phyloP scores from a whole-genome alignment of 139 green algal genomes.

The Marvania coccoides region DNA sequence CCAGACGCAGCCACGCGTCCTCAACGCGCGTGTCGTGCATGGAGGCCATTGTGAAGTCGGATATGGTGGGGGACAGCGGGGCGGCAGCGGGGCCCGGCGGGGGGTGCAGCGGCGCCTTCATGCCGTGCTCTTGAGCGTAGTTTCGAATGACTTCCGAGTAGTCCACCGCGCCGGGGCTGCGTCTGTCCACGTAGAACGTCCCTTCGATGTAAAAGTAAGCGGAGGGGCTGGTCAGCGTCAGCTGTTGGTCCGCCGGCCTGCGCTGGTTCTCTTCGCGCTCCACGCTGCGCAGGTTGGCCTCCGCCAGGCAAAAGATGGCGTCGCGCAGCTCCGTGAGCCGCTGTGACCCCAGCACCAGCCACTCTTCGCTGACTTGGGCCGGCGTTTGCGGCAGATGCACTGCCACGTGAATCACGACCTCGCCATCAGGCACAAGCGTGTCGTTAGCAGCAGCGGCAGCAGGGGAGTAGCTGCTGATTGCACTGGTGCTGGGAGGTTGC shows the following conservation, averaged over 20 bases:
- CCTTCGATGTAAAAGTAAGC: conserved; percentile 51
- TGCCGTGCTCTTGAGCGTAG: conserved; percentile 1
- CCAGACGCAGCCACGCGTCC: conserved; percentile 33
- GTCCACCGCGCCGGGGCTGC: conserved; percentile 8
- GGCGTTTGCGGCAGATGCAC: conserved; percentile 17
- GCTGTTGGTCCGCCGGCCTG: neutral
- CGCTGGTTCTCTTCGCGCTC: conserved; percentile 4
- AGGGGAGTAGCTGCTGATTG: no score
- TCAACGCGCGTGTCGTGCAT: conserved; percentile 30
- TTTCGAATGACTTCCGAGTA: conserved; percentile 13
- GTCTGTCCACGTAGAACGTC: conserved; percentile 44
- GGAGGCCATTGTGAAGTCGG: conserved; percentile 8
- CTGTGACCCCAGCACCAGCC: conserved; percentile 28
- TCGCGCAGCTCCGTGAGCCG: conserved; percentile 29
- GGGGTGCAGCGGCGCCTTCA: conserved; percentile 6
- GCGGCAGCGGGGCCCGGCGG: neutral
- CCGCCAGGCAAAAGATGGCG: conserved; percentile 26
- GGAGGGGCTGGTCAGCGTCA: neutral
- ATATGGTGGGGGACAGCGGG: neutral
- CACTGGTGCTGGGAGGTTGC: no score
- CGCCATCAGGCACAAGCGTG: neutral
- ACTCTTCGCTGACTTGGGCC: conserved; percentile 17
- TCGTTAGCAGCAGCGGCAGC: no score
- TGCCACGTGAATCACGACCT: conserved; percentile 14
- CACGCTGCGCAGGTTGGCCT: conserved; percentile 19